Conservation (phyloP, 1,139 yeast genomes). For the Kodamaea arcana region DNA sequence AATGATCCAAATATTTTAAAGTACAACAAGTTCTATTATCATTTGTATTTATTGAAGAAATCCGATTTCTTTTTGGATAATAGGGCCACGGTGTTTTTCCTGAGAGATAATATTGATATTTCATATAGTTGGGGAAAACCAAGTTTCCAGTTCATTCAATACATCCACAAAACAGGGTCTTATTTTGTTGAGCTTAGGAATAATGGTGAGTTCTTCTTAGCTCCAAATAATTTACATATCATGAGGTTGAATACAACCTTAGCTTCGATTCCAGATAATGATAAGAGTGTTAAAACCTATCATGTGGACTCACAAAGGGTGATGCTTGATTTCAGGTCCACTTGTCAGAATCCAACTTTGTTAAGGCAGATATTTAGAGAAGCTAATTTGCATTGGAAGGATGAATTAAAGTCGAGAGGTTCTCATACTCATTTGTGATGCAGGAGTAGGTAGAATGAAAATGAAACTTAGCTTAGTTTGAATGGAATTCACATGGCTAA, state of each 20-base stretch:
- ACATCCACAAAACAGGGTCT: slow-evolving; percentile 83
- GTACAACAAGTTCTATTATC: slow-evolving; percentile 57
- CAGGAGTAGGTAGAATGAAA: no score
- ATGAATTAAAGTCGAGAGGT: slow-evolving; percentile 17
- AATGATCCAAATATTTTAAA: slow-evolving; percentile 41
- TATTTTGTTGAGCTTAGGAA: slow-evolving; percentile 85
- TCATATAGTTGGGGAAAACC: slow-evolving; percentile 92
- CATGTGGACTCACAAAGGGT: slow-evolving; percentile 64
- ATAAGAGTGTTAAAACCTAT: slow-evolving; percentile 24
- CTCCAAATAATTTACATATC: slow-evolving; percentile 75
- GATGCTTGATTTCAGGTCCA: slow-evolving; percentile 62
- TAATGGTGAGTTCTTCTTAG: slow-evolving; percentile 75
- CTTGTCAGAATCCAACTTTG: slow-evolving; percentile 50
- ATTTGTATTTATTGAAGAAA: slow-evolving; percentile 56
- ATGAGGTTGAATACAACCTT: slow-evolving; percentile 50
- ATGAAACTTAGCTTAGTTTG: no score
- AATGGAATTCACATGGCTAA: no score
- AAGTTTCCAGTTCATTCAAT: slow-evolving; percentile 77
- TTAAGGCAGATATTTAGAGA: slow-evolving; percentile 54
- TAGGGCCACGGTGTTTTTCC: slow-evolving; percentile 64
- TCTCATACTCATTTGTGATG: slow-evolving; percentile 6
- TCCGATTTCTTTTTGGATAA: slow-evolving; percentile 80
- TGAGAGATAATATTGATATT: slow-evolving; percentile 51
- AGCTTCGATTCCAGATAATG: slow-evolving; percentile 23
- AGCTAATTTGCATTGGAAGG: slow-evolving; percentile 50